Evolutionary conservation across 2,329 filamentous ascomycete species (phyloP).

Genomic region (Aspergillus sp.): DNA sequence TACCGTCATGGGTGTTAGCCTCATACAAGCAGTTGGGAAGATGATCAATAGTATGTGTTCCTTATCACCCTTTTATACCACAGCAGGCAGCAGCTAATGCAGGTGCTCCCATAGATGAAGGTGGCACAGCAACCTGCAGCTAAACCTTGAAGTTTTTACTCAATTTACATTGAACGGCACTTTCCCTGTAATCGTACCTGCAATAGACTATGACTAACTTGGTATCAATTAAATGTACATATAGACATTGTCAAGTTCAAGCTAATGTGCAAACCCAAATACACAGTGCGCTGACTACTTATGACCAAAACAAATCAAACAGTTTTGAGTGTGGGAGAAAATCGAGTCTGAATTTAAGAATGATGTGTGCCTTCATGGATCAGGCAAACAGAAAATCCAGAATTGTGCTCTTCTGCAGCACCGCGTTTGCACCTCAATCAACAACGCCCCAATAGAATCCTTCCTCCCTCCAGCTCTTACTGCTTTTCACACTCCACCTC

Average conservation of each 20-base stretch:
- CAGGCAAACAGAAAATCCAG: background rate
- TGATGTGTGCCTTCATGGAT: background rate
- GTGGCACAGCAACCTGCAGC: slow-evolving; percentile 31
- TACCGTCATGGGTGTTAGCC: slow-evolving; percentile 76
- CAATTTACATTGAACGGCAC: background rate
- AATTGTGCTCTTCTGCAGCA: background rate
- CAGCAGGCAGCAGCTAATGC: slow-evolving; percentile 12
- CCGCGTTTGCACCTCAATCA: background rate
- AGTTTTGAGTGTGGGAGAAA: background rate
- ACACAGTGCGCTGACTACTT: background rate
- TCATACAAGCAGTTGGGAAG: slow-evolving; percentile 71
- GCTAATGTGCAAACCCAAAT: background rate
- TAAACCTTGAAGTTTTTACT: slow-evolving; percentile 7
- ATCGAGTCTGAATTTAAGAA: background rate
- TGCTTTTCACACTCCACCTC: background rate
- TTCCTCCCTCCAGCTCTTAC: background rate
- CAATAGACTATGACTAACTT: slow-evolving; percentile 11
- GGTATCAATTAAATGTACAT: slow-evolving; percentile 7
- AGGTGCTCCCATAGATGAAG: slow-evolving; percentile 29
- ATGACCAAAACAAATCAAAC: background rate
- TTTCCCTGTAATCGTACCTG: slow-evolving; percentile 1
- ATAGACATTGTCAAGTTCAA: background rate
- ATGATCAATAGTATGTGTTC: slow-evolving; percentile 51
- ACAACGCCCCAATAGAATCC: background rate
- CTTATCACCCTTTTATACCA: background rate